These are phyloP conservation scores for Umbelopsis ramanniana DNA, from an alignment of 192 early-diverging fungal genomes.

Conservation along the genomic window DNA sequence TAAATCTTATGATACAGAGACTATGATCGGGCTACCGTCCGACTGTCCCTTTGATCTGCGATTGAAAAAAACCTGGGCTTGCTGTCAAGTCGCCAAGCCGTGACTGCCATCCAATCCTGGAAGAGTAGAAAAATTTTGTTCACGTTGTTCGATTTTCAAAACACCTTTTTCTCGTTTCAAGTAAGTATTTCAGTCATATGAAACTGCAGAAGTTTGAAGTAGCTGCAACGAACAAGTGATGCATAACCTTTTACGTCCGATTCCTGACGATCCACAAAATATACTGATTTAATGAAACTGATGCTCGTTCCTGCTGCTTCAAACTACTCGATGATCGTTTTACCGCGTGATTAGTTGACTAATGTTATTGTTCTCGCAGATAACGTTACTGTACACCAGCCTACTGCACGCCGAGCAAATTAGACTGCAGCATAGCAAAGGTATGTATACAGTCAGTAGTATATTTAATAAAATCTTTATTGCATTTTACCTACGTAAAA, in stretches of 20 bases:
- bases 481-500: no score
- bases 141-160: not conserved
- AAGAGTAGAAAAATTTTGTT: not conserved
- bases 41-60: no score
- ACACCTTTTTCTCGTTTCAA: not conserved
- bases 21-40: no score
- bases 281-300: constrained; percentile 26
- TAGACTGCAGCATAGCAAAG: no score
- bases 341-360: not conserved
- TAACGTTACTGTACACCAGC: no score
- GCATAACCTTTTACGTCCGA: constrained; percentile 33
- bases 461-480: no score
- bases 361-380: not conserved
- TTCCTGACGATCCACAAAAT: constrained; percentile 4
- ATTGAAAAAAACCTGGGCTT: no score
- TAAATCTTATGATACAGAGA: no score
- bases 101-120: no score
- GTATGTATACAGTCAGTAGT: no score
- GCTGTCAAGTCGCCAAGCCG: no score
- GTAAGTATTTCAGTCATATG: not conserved
- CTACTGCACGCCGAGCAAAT: no score
- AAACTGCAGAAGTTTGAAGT: constrained; percentile 28
- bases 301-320: constrained; percentile 15
- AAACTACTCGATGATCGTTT: not conserved
- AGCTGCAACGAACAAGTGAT: constrained; percentile 28